A percentile compares a stretch with the other conserved stretches of the same genome.
phyloP scores from a whole-genome alignment of 371 early-diverging fungal genomes.

The Syncephalastrum racemosum region DNA sequence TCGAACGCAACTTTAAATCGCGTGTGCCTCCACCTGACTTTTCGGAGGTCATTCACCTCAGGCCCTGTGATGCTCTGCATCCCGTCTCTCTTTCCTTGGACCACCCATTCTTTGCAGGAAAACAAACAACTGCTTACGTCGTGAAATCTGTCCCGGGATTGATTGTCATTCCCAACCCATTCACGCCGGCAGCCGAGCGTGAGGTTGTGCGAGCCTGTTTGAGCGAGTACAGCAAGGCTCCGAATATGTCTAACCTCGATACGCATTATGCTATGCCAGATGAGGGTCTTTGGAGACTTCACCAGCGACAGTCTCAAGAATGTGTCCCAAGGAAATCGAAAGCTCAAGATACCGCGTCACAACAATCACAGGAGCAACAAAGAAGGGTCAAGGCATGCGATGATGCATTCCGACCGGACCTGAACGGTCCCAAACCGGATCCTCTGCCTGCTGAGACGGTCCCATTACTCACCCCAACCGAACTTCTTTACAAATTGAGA shows the following conservation, averaged over 20 bases:
- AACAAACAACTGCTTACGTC: slow-evolving; percentile 25
- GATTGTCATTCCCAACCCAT: slow-evolving; percentile 73
- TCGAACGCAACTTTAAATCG: slow-evolving; percentile 72
- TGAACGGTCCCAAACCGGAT: slow-evolving; percentile 26
- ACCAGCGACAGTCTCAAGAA: slow-evolving; percentile 39
- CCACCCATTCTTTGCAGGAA: too few relatives aligned
- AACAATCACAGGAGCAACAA: not conserved
- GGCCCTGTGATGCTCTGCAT: not conserved
- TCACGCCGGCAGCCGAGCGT: slow-evolving; percentile 69
- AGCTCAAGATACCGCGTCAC: slow-evolving; percentile 1
- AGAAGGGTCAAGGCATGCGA: slow-evolving; percentile 20
- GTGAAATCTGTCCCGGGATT: slow-evolving; percentile 50
- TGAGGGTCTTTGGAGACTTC: slow-evolving; percentile 70
- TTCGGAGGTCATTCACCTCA: slow-evolving; percentile 58
- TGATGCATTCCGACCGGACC: slow-evolving; percentile 19
- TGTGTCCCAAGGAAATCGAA: slow-evolving; percentile 24
- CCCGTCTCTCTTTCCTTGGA: too few relatives aligned
- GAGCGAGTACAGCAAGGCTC: slow-evolving; percentile 64
- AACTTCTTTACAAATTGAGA: slow-evolving; percentile 64
- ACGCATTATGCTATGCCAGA: slow-evolving; percentile 72
- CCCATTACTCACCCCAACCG: slow-evolving; percentile 39
- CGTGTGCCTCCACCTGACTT: slow-evolving; percentile 58
- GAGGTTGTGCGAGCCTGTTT: slow-evolving; percentile 64
- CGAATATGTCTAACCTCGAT: slow-evolving; percentile 83
- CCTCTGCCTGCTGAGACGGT: slow-evolving; percentile 41